A percentile compares a stretch with the other conserved stretches of the same genome.
phyloP scores from a whole-genome alignment of 108 stramenopile species.

The Nitzschia sp. region DNA sequence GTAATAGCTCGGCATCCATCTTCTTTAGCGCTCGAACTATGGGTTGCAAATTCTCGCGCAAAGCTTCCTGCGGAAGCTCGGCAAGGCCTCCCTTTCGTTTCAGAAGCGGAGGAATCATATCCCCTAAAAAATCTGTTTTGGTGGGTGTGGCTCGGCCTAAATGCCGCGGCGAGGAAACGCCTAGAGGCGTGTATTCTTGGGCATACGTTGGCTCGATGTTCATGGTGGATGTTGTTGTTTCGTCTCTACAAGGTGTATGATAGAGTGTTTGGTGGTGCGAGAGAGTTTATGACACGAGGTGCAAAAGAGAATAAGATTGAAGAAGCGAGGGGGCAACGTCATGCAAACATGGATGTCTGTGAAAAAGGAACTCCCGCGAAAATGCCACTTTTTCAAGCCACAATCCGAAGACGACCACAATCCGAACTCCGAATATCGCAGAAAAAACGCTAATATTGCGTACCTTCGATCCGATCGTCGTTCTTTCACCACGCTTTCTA shows the following conservation, averaged over 20 bases:
- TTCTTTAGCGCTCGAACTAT: conserved; percentile 43
- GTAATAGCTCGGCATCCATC: conserved; percentile 54
- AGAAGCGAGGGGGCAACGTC: too few relatives aligned
- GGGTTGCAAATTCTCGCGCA: conserved; percentile 39
- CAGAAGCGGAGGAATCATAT: conserved; percentile 18
- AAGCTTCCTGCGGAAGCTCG: conserved; percentile 16
- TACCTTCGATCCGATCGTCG: neutral
- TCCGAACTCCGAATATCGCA: conserved; percentile 8
- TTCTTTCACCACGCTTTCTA: conserved; percentile 9
- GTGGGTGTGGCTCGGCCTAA: neutral
- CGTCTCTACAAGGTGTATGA: neutral
- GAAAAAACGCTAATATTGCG: neutral
- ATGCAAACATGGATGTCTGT: too few relatives aligned
- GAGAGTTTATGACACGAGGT: too few relatives aligned
- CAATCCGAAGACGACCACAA: conserved; percentile 5
- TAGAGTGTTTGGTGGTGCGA: too few relatives aligned
- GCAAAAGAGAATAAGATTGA: too few relatives aligned
- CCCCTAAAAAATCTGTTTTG: conserved; percentile 1
- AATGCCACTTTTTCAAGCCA: neutral
- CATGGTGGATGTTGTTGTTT: neutral
- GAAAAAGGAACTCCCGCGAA: too few relatives aligned
- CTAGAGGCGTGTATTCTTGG: neutral
- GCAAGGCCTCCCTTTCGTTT: conserved; percentile 17
- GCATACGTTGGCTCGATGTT: conserved; percentile 4
- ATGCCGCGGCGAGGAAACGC: neutral